A percentile compares a stretch with the other conserved stretches of the same genome.
These are phyloP conservation scores for Grigorovia yakushimaensis DNA, from an alignment of 805 yeast species.

Conservation along the genomic window DNA sequence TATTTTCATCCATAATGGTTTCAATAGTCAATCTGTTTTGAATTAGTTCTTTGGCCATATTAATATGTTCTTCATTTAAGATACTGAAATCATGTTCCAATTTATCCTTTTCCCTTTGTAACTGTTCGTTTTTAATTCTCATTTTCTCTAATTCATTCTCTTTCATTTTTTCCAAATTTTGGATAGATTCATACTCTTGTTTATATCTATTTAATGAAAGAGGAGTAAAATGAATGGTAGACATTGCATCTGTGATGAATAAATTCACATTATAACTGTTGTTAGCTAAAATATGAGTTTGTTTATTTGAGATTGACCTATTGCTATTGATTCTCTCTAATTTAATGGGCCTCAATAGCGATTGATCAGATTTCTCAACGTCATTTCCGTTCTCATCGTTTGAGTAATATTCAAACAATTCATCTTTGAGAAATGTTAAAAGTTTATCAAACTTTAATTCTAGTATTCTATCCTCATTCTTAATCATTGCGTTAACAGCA, in stretches of 20 bases:
- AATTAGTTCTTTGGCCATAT: constrained; percentile 80
- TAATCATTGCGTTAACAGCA: constrained; percentile 69
- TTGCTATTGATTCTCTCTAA: constrained; percentile 1
- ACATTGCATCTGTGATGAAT: constrained; percentile 69
- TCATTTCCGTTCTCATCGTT: constrained; percentile 17
- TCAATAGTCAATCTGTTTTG: constrained; percentile 68
- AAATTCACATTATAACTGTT: constrained; percentile 54
- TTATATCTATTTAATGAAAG: constrained; percentile 59
- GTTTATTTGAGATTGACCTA: background rate
- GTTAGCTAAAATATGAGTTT: constrained; percentile 3
- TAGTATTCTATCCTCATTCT: constrained; percentile 52
- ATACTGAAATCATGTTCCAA: constrained; percentile 60
- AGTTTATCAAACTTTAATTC: constrained; percentile 65
- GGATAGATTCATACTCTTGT: constrained; percentile 68
- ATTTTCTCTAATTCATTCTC: constrained; percentile 54
- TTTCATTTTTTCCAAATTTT: constrained; percentile 54
- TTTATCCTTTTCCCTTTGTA: constrained; percentile 62
- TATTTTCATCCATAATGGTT: constrained; percentile 64
- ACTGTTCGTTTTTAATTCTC: constrained; percentile 55
- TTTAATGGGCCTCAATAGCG: constrained; percentile 2
- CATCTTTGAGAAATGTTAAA: constrained; percentile 68
- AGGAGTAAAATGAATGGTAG: constrained; percentile 58
- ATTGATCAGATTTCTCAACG: constrained; percentile 10
- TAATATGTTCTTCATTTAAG: constrained; percentile 74
- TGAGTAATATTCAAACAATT: constrained; percentile 62